These are phyloP conservation scores for Trichosporon asahii DNA, from an alignment of 1,284 basidiomycete genomes.

Conservation along the genomic window DNA sequence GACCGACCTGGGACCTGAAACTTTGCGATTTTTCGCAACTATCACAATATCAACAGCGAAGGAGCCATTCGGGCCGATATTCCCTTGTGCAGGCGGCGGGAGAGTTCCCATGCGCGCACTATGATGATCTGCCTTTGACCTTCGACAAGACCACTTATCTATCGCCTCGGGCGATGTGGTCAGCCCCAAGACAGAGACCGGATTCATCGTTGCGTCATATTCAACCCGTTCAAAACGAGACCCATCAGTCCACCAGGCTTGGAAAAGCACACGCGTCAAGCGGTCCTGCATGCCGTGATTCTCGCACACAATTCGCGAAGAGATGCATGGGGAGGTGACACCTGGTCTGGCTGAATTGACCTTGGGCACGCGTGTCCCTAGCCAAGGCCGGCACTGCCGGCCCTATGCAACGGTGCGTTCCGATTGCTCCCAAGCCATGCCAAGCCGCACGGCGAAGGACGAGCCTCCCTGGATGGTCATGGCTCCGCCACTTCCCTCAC, in stretches of 20 bases:
- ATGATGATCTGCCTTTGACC: too few species aligned
- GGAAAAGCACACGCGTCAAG: not conserved
- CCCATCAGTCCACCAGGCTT: too few species aligned
- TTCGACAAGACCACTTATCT: too few species aligned
- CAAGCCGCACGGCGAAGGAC: not conserved
- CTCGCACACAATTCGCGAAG: not conserved
- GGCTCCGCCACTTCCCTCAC: not conserved
- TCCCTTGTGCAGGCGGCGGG: not conserved
- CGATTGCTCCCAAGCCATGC: not conserved
- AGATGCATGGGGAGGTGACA: not conserved
- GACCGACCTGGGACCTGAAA: too few species aligned
- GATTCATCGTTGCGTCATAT: too few species aligned
- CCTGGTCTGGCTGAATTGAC: not conserved
- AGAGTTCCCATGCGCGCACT: not conserved
- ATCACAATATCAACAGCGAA: too few species aligned
- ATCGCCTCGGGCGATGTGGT: too few species aligned
- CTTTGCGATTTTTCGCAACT: too few species aligned
- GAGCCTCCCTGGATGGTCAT: not conserved
- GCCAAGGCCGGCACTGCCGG: not conserved
- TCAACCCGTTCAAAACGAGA: too few species aligned
- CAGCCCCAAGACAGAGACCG: too few species aligned
- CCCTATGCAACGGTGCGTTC: not conserved
- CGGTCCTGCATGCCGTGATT: not conserved
- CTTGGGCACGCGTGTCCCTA: not conserved
- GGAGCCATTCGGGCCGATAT: too few species aligned